A percentile compares a stretch with the other conserved stretches of the same genome.
Evolutionary conservation across 1,284 basidiomycete species (phyloP).

Genomic region (Leccinum fallax): DNA sequence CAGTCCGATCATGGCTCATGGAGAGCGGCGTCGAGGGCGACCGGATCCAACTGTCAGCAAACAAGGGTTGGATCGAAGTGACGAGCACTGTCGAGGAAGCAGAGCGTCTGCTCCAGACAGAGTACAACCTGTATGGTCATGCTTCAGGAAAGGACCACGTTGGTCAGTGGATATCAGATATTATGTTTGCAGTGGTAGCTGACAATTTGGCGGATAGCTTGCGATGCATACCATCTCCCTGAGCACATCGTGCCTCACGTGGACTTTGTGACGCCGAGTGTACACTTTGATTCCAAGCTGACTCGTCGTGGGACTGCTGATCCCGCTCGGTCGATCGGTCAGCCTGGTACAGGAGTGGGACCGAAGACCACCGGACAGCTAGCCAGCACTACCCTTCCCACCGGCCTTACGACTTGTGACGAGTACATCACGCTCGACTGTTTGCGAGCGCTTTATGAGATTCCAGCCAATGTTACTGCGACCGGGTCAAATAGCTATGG

Average conservation of each 20-base stretch:
- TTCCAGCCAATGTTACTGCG: conserved; percentile 11
- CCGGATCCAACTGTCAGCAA: conserved; percentile 35
- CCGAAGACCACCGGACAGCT: conserved; percentile 28
- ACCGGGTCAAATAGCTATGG: conserved; percentile 39
- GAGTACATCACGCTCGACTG: conserved; percentile 41
- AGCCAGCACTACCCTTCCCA: neutral
- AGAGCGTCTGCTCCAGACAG: conserved; percentile 35
- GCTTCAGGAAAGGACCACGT: conserved; percentile 41
- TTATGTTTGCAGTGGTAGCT: conserved; percentile 15
- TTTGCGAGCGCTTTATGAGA: conserved; percentile 39
- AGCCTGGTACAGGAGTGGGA: conserved; percentile 11
- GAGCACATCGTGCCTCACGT: conserved; percentile 31
- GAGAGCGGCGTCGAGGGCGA: conserved; percentile 35
- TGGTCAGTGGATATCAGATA: conserved; percentile 29
- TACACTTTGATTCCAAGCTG: conserved; percentile 31
- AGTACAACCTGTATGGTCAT: conserved; percentile 40
- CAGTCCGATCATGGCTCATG: conserved; percentile 43
- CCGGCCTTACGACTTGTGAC: conserved; percentile 35
- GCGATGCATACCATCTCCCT: conserved; percentile 32
- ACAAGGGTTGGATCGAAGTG: conserved; percentile 47
- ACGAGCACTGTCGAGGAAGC: conserved; percentile 42
- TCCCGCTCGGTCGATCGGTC: conserved; percentile 10
- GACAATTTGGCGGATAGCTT: conserved; percentile 20
- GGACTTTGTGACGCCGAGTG: conserved; percentile 29
- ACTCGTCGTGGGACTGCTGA: conserved; percentile 11